Evolutionary conservation across 1,139 yeast genomes (phyloP).

Genomic region (Debaryomyces nepalensis): DNA sequence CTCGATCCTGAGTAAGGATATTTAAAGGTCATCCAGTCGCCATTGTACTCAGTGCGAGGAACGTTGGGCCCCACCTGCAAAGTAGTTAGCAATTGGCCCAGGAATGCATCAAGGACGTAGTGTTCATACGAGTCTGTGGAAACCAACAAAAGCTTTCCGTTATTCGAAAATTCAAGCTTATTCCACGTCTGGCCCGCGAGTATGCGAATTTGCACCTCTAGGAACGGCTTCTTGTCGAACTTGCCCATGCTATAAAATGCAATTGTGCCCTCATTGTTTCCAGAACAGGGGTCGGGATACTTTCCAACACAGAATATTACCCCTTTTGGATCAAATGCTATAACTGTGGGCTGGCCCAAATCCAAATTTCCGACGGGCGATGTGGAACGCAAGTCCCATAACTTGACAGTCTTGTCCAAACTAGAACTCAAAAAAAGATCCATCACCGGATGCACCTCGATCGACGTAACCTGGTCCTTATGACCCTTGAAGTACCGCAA

Average conservation of each 20-base stretch:
- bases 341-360: conserved; percentile 57
- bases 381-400: conserved; percentile 81
- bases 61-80: conserved; percentile 35
- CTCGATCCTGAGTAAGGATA: conserved; percentile 65
- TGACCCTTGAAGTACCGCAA: conserved; percentile 90
- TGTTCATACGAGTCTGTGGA: conserved; percentile 61
- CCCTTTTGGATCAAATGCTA: conserved; percentile 85
- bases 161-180: conserved; percentile 81
- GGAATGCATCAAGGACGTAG: conserved; percentile 71
- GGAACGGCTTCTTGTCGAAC: conserved; percentile 61
- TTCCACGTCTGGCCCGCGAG: conserved; percentile 52
- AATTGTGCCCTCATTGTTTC: conserved; percentile 42
- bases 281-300: conserved; percentile 20
- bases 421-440: conserved; percentile 74
- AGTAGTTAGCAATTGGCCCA: conserved; percentile 60
- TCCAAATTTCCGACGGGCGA: conserved; percentile 67
- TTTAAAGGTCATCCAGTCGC: conserved; percentile 34
- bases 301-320: conserved; percentile 76
- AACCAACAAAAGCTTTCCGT: conserved; percentile 74
- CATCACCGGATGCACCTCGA: conserved; percentile 76
- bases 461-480: conserved; percentile 67
- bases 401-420: conserved; percentile 75
- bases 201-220: conserved; percentile 35
- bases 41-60: conserved; percentile 25
- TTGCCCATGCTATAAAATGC: conserved; percentile 64